Percentiles rank a stretch among this genome's conserved stretches.
Conservation (phyloP, 495 filamentous ascomycete species). For the Tuber melanosporum region DNA sequence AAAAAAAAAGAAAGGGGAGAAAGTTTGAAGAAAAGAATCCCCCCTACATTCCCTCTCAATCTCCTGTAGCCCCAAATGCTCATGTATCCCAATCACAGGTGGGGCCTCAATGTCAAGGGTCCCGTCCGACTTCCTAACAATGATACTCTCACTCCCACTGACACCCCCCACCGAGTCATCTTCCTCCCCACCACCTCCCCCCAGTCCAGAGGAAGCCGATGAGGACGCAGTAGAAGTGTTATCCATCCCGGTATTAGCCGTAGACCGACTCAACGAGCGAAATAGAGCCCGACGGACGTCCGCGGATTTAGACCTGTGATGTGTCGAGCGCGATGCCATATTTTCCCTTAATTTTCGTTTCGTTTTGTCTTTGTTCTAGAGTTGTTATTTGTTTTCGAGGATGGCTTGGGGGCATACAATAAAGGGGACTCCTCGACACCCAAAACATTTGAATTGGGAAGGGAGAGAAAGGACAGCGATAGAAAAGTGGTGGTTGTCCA, state of each 20-base stretch:
- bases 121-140: slow-evolving; percentile 68
- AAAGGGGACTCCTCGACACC: neutral
- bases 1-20: slow-evolving; percentile 35
- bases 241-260: neutral
- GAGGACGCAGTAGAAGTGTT: slow-evolving; percentile 5
- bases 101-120: slow-evolving; percentile 67
- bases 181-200: slow-evolving; percentile 37
- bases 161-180: slow-evolving; percentile 51
- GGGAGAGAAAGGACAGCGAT: neutral
- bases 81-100: slow-evolving; percentile 45
- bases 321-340: slow-evolving; percentile 26
- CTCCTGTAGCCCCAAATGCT: slow-evolving; percentile 52
- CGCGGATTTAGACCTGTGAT: slow-evolving; percentile 32
- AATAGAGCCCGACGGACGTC: slow-evolving; percentile 34
- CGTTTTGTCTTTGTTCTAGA: neutral
- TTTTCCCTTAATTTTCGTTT: neutral
- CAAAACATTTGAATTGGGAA: neutral
- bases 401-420: neutral
- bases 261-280: slow-evolving; percentile 21
- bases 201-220: neutral
- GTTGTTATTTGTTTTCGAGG: neutral
- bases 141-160: slow-evolving; percentile 46
- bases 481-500: neutral
- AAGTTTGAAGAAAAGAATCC: neutral
- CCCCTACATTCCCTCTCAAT: slow-evolving; percentile 43